Evolutionary conservation across 2,329 filamentous ascomycete genomes (phyloP), one percentile per base, ranked within the genome.

Genomic region (Botryotinia globosa): DNA sequence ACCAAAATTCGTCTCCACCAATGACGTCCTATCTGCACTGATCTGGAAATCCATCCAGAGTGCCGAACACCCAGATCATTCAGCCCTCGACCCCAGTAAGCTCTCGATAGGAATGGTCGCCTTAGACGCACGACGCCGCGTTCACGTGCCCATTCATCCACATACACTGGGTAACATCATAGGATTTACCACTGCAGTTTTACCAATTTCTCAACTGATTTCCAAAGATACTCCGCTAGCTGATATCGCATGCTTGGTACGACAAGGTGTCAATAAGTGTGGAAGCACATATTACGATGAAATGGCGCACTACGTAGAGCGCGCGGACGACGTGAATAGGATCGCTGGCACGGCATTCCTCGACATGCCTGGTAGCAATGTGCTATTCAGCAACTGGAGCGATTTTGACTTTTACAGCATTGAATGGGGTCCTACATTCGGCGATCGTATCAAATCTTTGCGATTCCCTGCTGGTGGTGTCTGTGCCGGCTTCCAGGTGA

Each of bases 1-100:
- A 67, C 44, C 44, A 67, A 58, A 32, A 69, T 69, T 54, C 16
- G 54, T 69, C n/a, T 69, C 66, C 34, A 69, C 66, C 25, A 69
- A 54, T n/a, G 66, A 69, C 8, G 66, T 39, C 22, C 34, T 69
- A 54, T 69, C 51, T 58, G 66, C 66, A 42, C 16, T 69, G n/a
- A 37, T 69, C n/a, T 69, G 66, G 66, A 54, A 58, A 58, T 56
- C 66, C 66, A 58, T 69, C 8, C 45, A 56, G 37, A 44, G 37
- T 10, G 66, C 51, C 25, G 48, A 69, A 16, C 66, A 69, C 37
- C 16, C 34, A 9, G 66, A 69, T 54, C 48, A 69, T 69, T 58
- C 51, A 59, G 51, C 22, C 51, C 10, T 56, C n/a, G 66, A 69
- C 25, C 66, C 51, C 25, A 59, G 51, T 42, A 69, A 69, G 14